phyloP scores from a whole-genome alignment of 2,329 filamentous ascomycete genomes.

The Magnaporthiopsis rhizophila region DNA sequence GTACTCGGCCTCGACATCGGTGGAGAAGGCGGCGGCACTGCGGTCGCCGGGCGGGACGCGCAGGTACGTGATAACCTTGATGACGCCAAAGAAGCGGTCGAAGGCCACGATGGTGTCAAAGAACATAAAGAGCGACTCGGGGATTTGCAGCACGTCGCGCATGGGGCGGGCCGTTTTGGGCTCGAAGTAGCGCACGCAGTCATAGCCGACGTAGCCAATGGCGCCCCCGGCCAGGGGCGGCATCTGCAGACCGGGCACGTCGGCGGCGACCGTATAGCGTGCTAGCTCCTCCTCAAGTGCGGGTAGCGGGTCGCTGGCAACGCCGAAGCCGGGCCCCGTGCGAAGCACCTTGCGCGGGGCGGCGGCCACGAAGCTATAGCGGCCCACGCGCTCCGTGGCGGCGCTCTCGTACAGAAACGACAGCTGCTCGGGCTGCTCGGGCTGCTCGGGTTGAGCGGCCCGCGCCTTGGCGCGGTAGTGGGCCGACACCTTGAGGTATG shows the following conservation, averaged over 20 bases:
- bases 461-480: slow-evolving; percentile 52
- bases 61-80: slow-evolving; percentile 91
- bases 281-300: slow-evolving; percentile 73
- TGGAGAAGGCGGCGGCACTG: slow-evolving; percentile 20
- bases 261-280: slow-evolving; percentile 63
- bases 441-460: slow-evolving; percentile 11
- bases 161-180: slow-evolving; percentile 86
- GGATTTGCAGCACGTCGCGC: slow-evolving; percentile 80
- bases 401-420: slow-evolving; percentile 97
- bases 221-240: slow-evolving; percentile 86
- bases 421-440: slow-evolving; percentile 5
- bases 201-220: slow-evolving; percentile 94
- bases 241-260: slow-evolving; percentile 72
- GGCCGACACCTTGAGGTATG: slow-evolving; percentile 84
- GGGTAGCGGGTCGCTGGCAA: slow-evolving; percentile 75
- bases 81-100: slow-evolving; percentile 86
- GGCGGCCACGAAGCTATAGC: slow-evolving; percentile 83
- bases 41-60: slow-evolving; percentile 41
- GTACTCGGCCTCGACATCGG: slow-evolving; percentile 59
- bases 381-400: slow-evolving; percentile 79
- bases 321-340: slow-evolving; percentile 81
- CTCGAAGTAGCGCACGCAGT: slow-evolving; percentile 89
- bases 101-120: slow-evolving; percentile 92
- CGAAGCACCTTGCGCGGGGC: slow-evolving; percentile 72
- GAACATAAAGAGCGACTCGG: slow-evolving; percentile 94